These are phyloP conservation scores for Tulasnella calospora DNA, from an alignment of 768 basidiomycete species.

Conservation along the genomic window DNA sequence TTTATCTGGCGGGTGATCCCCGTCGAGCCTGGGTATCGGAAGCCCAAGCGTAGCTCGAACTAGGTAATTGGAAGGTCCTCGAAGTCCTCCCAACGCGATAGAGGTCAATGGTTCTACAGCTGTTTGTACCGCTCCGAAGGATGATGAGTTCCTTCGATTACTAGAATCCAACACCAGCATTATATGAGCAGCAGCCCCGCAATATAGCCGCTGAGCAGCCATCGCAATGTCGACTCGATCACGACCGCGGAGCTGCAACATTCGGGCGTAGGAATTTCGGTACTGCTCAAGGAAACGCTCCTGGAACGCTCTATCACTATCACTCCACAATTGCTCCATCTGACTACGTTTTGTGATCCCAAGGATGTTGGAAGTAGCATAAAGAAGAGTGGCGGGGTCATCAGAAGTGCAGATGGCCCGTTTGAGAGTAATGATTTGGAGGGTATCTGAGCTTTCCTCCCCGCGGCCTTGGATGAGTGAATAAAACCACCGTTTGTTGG, in stretches of 20 bases:
- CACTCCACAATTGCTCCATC: neutral
- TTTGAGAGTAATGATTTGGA: neutral
- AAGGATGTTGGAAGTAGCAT: neutral
- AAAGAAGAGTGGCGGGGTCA: neutral
- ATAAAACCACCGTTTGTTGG: neutral
- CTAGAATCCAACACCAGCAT: neutral
- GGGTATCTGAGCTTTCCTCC: neutral
- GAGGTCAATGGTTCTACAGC: too few species aligned
- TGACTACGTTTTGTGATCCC: neutral
- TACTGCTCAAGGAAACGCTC: neutral
- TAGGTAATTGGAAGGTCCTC: too few species aligned
- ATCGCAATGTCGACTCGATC: neutral
- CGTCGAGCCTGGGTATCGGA: too few species aligned
- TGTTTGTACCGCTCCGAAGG: too few species aligned
- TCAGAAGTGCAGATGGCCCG: neutral
- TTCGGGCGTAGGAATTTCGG: neutral
- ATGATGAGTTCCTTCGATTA: neutral
- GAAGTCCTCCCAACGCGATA: too few species aligned
- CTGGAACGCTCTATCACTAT: neutral
- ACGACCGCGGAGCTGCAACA: neutral
- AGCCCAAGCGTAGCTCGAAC: too few species aligned
- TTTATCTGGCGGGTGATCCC: too few species aligned
- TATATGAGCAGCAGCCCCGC: neutral
- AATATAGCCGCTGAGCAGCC: neutral
- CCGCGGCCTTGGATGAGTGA: neutral